phyloP scores from a whole-genome alignment of 1,139 yeast species.

The Debaryomyces subglobosus region DNA sequence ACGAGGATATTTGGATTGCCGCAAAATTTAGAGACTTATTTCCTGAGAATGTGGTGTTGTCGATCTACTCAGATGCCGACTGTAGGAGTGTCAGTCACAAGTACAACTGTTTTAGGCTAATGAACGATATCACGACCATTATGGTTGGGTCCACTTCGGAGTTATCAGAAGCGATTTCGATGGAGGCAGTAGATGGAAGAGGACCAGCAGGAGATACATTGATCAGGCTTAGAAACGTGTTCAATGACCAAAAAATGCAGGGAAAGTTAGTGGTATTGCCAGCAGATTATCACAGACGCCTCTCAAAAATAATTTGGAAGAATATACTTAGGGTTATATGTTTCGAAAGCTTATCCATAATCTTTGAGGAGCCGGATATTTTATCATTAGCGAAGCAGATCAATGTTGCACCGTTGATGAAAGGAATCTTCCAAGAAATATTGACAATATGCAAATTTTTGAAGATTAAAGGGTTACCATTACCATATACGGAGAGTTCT shows the following conservation, averaged over 20 bases:
- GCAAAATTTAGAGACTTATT: slow-evolving; percentile 11
- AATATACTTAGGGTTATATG: slow-evolving; percentile 18
- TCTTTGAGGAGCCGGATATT: slow-evolving; percentile 26
- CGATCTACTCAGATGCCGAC: slow-evolving; percentile 19
- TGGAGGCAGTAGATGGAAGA: slow-evolving; percentile 1
- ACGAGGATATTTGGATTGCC: slow-evolving; percentile 19
- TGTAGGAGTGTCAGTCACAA: slow-evolving; percentile 12
- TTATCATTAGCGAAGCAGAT: slow-evolving; percentile 15
- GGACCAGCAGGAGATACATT: slow-evolving; percentile 5
- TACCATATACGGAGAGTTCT: slow-evolving; percentile 13
- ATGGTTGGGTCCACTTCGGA: slow-evolving; percentile 11
- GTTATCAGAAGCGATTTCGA: background rate
- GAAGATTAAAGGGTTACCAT: slow-evolving; percentile 13
- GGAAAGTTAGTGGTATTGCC: slow-evolving; percentile 6
- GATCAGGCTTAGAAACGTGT: background rate
- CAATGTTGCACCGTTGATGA: slow-evolving; percentile 19
- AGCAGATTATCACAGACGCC: background rate
- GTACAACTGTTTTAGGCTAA: slow-evolving; percentile 12
- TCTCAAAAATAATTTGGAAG: slow-evolving; percentile 18
- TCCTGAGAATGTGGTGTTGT: slow-evolving; percentile 15
- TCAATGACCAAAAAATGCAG: background rate
- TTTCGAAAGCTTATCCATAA: slow-evolving; percentile 22
- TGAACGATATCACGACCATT: slow-evolving; percentile 9
- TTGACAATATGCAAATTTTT: slow-evolving; percentile 13
- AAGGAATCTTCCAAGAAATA: slow-evolving; percentile 26